Conservation (phyloP, 2,329 filamentous ascomycete genomes). For the Calonectria montana region DNA sequence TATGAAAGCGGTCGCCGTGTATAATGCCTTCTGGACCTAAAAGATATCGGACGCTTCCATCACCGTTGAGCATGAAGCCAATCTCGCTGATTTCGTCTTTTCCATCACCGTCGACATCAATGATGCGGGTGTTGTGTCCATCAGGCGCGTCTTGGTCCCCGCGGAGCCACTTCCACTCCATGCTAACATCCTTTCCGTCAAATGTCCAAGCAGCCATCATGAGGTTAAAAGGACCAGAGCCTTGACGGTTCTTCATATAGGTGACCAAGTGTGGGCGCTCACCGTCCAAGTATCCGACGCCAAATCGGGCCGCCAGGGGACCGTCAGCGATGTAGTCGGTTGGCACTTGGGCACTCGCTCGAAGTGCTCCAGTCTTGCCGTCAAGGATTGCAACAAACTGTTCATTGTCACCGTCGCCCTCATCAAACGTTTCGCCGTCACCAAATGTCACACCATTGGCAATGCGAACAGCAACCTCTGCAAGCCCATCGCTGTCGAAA, state of each 20-base stretch:
- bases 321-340: slow-evolving; percentile 24
- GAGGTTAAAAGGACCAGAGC: slow-evolving; percentile 21
- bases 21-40: slow-evolving; percentile 29
- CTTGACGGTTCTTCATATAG: slow-evolving; percentile 35
- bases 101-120: slow-evolving; percentile 35
- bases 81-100: slow-evolving; percentile 36
- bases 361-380: slow-evolving; percentile 31
- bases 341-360: slow-evolving; percentile 16
- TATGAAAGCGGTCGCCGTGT: slow-evolving; percentile 38
- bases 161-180: slow-evolving; percentile 37
- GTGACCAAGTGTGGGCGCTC: slow-evolving; percentile 27
- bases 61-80: slow-evolving; percentile 36
- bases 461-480: slow-evolving; percentile 38
- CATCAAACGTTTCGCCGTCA: slow-evolving; percentile 27
- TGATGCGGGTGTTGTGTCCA: slow-evolving; percentile 38
- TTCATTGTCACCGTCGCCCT: slow-evolving; percentile 19
- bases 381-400: slow-evolving; percentile 38
- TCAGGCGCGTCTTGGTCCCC: slow-evolving; percentile 26
- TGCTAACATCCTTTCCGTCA: slow-evolving; percentile 20
- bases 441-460: slow-evolving; percentile 36
- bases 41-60: slow-evolving; percentile 32
- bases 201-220: slow-evolving; percentile 33
- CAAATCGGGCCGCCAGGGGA: slow-evolving; percentile 29
- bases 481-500: slow-evolving; percentile 36
- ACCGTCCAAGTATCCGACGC: slow-evolving; percentile 30